Evolutionary conservation across 1,284 basidiomycete species (phyloP).

Genomic region (Agroathelia rolfsii): DNA sequence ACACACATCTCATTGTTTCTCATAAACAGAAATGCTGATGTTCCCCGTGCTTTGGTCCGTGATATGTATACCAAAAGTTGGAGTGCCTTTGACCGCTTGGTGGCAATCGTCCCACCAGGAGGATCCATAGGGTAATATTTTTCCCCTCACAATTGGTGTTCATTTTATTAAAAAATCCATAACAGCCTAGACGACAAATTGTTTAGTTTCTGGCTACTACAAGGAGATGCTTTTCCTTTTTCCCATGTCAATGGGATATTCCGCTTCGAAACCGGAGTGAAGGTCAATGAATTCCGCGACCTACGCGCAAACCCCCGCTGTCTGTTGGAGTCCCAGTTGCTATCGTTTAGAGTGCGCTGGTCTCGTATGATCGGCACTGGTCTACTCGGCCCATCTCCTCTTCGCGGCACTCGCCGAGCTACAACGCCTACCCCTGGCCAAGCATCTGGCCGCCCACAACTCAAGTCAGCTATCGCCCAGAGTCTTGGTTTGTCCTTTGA

Average conservation of each 20-base stretch:
- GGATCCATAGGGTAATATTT: slow-evolving; percentile 69
- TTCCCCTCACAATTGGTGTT: slow-evolving; percentile 3
- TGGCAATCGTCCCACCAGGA: slow-evolving; percentile 77
- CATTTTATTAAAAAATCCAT: slow-evolving; percentile 6
- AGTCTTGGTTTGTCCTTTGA: slow-evolving; percentile 62
- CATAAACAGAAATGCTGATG: slow-evolving; percentile 68
- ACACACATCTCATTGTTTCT: too few relatives aligned
- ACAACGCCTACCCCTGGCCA: slow-evolving; percentile 18
- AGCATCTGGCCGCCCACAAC: slow-evolving; percentile 16
- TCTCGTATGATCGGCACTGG: slow-evolving; percentile 61
- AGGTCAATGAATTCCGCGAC: slow-evolving; percentile 77
- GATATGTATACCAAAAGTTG: slow-evolving; percentile 87
- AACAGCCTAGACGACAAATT: slow-evolving; percentile 75
- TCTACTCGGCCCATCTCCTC: slow-evolving; percentile 26
- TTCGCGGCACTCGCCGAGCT: slow-evolving; percentile 8
- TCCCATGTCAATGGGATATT: slow-evolving; percentile 77
- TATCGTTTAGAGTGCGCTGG: slow-evolving; percentile 72
- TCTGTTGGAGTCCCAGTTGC: slow-evolving; percentile 66
- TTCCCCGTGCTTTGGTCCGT: slow-evolving; percentile 72
- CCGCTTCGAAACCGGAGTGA: slow-evolving; percentile 76
- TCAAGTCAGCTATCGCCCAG: too few relatives aligned
- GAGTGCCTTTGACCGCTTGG: slow-evolving; percentile 77
- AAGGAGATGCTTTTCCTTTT: slow-evolving; percentile 62
- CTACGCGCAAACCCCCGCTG: slow-evolving; percentile 77
- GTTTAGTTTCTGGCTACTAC: slow-evolving; percentile 78